Base-by-base conservation (phyloP, 495 filamentous ascomycete species). In the Penicillium steckii region DNA sequence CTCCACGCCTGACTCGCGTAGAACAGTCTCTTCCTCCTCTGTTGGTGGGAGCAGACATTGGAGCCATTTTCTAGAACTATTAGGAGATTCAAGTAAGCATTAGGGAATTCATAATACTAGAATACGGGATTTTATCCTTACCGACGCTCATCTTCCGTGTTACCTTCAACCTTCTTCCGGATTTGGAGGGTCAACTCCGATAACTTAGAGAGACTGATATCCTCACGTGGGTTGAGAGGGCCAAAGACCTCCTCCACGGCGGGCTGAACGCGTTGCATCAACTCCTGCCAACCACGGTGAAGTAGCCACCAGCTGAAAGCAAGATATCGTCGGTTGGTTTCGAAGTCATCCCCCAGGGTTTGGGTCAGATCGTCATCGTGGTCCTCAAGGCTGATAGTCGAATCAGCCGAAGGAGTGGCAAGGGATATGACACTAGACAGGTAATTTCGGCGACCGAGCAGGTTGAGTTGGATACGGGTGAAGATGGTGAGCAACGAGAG, bases 231-330 rank as follows among this genome's bases (percentile, higher is more conserved):
- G 59, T 88, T 91, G 30, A 95, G 72, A 45, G 85, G 73, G 1
- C 90, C 89, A 66, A 96, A 97, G 22, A 90, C 85, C 47, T 95
- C 86, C 56, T 85, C 85, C 18, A 97, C 94, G 1, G 90, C 88
- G 2, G 69, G 65, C 58, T 88, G 85, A 32, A 99, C 90, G 48
- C 85, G 85, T 48, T 82, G 74, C 83, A 88, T 86, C 48, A 97
- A 72, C 40, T 86, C 78, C 52, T 84, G 85, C 86, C 90, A 96
- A 49, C 94, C 94, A 30, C 85, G 83, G 71, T 97, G 90, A 35
- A 99, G 78, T 19, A 99, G 74, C 94, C 94, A 97, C 95, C 95
- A 99, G 64, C 88, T 93, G 69, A 97, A 96, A 45, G 90, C 91
- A 29, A 99, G 80, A 65, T 97, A 99, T 56, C 87, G 86, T 52